Base-by-base conservation (phyloP, 2,329 filamentous ascomycete genomes). In the Botrytis pseudocinerea region DNA sequence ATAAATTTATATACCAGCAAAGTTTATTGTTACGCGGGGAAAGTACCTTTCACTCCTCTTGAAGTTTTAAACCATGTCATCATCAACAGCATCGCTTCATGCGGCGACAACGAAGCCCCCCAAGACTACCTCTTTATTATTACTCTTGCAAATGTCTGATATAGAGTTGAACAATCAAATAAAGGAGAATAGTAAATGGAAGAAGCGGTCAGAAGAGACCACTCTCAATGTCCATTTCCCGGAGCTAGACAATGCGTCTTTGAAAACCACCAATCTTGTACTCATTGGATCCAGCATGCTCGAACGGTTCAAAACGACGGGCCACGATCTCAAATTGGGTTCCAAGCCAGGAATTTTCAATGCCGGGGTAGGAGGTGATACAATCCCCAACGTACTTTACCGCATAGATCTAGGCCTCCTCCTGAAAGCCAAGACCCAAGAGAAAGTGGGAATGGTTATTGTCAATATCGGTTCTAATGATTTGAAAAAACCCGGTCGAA, bases 271-370 rank as follows among this genome's bases (percentile, higher is more conserved):
- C 44, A 66, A 61, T 22, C 48, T 68, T 38, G 22, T 74, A 16
- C 70, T 75, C 7, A 69, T 74, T 54, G 74, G 69, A 35, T 64
- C 74, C 60, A 73, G 64, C 51, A 76, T 76, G 73, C 59, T 74
- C 16, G 69, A 74, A 35, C 71, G 73, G 12, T 70, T 73, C 54
- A 69, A 73, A 48, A 73, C 71, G 25, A 73, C 69, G 7, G 73
- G 65, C 9, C 35, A 63, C 9, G 28, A 72, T 44, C 71, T 74
- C 35, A 44, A 64, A 6, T n/a, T 70, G 35, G 63, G 59, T 20
- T 28, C 68, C 12, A 42, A 66, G 6, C 44, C 71, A 22, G 57
- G 57, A n/a, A 42, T 69, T 18, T 75, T 76, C 72, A 76, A 76
- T 25, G 72, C 75, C 2, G 72, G 75, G 12, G 72, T 75, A 20